Evolutionary conservation across 169 alveolate genomes (phyloP).

Genomic region (Plasmodium berghei): DNA sequence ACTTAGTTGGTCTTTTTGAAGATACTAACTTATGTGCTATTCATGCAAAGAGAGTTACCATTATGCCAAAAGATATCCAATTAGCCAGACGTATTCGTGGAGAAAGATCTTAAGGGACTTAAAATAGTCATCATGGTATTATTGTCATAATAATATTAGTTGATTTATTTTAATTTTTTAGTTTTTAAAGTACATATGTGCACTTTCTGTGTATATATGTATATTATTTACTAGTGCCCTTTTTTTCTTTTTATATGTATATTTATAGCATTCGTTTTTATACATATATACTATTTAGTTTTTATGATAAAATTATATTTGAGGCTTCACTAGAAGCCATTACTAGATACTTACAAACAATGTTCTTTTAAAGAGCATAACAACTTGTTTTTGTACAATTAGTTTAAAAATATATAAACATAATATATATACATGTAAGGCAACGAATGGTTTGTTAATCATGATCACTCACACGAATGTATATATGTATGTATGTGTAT

Average conservation of each 20-base stretch:
- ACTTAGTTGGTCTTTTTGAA: constrained; percentile 98
- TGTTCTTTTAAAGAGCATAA: not conserved
- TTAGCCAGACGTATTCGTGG: constrained; percentile 99
- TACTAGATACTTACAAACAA: constrained; percentile 7
- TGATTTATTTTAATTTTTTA: not conserved
- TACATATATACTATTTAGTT: constrained; percentile 62
- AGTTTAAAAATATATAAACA: not conserved
- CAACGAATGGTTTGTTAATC: too few species aligned
- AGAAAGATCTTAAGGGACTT: constrained; percentile 90
- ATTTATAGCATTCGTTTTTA: constrained; percentile 75
- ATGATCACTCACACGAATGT: not conserved
- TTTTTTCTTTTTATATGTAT: constrained; percentile 16
- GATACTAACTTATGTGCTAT: constrained; percentile 99
- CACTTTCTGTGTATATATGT: constrained; percentile 43
- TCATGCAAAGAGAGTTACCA: constrained; percentile 99
- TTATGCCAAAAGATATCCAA: constrained; percentile 99
- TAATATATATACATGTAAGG: not conserved
- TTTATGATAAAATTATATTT: constrained; percentile 28
- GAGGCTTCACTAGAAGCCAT: constrained; percentile 91
- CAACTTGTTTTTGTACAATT: not conserved
- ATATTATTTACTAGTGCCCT: constrained; percentile 11
- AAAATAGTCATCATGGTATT: constrained; percentile 11
- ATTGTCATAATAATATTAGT: not conserved
- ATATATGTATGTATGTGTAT: not conserved
- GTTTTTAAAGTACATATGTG: constrained; percentile 43